Evolutionary conservation across 129 eudicot genomes (phyloP).

Genomic region (Lonicera japonica): DNA sequence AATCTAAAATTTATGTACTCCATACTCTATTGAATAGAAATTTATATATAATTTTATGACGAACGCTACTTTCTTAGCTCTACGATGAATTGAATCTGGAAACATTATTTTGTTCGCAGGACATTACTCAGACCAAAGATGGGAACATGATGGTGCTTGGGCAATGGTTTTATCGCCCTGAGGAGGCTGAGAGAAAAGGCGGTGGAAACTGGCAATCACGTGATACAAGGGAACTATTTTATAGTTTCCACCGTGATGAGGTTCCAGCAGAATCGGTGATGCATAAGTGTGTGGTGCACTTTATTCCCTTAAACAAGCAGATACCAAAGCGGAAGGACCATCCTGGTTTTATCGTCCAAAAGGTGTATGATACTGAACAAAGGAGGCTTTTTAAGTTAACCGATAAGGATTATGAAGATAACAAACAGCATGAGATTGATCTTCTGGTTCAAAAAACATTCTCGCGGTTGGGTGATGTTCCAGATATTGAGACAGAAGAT

Average conservation of each 20-base stretch:
- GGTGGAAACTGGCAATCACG: conserved; percentile 90
- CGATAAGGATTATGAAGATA: conserved; percentile 63
- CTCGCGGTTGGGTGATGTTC: conserved; percentile 62
- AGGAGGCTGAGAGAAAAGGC: conserved; percentile 81
- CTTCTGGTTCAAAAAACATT: conserved; percentile 70
- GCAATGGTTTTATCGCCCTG: conserved; percentile 98
- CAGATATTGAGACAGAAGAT: conserved; percentile 62
- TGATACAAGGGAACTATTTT: conserved; percentile 84
- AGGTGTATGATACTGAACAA: conserved; percentile 64
- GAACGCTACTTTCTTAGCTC: no score
- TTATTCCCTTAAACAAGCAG: conserved; percentile 85
- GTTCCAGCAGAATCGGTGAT: conserved; percentile 95
- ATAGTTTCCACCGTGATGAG: conserved; percentile 94
- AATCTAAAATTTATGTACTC: no score
- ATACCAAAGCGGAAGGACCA: conserved; percentile 72
- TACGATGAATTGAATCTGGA: background rate
- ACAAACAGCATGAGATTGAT: conserved; percentile 57
- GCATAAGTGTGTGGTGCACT: conserved; percentile 98
- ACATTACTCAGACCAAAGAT: conserved; percentile 47
- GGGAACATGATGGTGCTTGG: conserved; percentile 74
- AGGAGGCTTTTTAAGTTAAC: conserved; percentile 57
- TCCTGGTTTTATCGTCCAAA: conserved; percentile 92
- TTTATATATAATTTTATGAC: no score
- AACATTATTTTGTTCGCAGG: conserved; percentile 33
- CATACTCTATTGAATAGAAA: no score